These are phyloP conservation scores for Claviceps lovelessii DNA, from an alignment of 2,329 filamentous ascomycete genomes.

Conservation along the genomic window DNA sequence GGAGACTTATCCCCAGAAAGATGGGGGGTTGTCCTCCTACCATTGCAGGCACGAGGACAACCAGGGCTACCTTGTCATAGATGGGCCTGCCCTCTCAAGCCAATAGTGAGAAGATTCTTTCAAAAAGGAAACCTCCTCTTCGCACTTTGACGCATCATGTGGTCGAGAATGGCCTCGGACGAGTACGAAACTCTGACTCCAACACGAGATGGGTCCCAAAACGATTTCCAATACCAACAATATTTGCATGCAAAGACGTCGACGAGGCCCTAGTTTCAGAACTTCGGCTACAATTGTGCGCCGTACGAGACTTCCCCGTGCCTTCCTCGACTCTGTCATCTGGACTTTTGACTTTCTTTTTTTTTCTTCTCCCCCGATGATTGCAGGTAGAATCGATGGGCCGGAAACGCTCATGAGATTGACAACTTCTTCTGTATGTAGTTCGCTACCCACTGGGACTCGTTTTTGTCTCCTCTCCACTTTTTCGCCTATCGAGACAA, in stretches of 20 bases:
- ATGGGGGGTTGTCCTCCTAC: conserved; percentile 33
- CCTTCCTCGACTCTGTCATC: conserved; percentile 4
- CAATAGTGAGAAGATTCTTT: conserved; percentile 5
- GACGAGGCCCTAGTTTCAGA: not conserved
- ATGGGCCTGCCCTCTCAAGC: conserved; percentile 24
- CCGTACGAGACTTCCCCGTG: not conserved
- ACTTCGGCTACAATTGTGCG: not conserved
- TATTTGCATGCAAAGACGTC: not conserved
- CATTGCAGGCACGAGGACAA: conserved; percentile 37
- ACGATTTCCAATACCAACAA: conserved; percentile 14
- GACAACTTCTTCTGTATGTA: conserved; percentile 56
- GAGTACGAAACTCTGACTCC: conserved; percentile 90
- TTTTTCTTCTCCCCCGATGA: not conserved
- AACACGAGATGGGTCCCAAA: conserved; percentile 78
- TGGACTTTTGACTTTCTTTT: not conserved
- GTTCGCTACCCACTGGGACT: conserved; percentile 77
- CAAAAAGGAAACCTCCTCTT: not conserved
- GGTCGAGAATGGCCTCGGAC: conserved; percentile 37
- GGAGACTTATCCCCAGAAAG: conserved; percentile 35
- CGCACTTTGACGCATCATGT: not conserved
- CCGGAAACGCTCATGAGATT: not conserved
- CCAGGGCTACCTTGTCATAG: conserved; percentile 29
- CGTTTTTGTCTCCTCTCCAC: conserved; percentile 85
- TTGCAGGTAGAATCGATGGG: not conserved
- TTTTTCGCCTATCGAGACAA: conserved; percentile 16